Base-by-base conservation (phyloP, 768 basidiomycete species). In the Termitomyces sp. region DNA sequence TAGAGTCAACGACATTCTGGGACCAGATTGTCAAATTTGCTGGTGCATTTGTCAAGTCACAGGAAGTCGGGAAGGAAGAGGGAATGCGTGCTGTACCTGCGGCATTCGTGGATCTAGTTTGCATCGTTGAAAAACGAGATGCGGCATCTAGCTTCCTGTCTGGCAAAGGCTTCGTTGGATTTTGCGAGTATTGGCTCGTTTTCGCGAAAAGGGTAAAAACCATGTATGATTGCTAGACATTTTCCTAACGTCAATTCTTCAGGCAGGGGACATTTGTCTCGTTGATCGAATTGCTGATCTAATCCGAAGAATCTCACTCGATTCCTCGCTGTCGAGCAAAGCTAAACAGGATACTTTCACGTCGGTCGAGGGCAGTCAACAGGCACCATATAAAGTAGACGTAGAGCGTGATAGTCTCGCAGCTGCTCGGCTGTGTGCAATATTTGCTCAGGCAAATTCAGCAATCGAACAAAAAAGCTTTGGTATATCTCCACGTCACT, bases 171-270 rank as follows among this genome's bases (percentile, higher is more conserved):
- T 93, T 88, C 65, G 60, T 82, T 15, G 74, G 75, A 8, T 82
- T 88, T 68, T 91, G 89, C 67, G 88, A 92, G 62, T 84, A 82
- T 55, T 91, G 91, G 85, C 78, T 84, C 63, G 74, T 72, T 20
- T 81, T 91, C 62, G 88, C 90, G 0, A 83, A 81, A 65, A 78
- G 77, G 74, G 91, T 88, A 55, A 31, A n/a, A 18, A 24, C 15
- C 8, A 20, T 31, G 2, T 27, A 6, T 7, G n/a, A n/a, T 52
- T 24, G 2, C 27, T 49, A 27, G 44, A 41, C 55, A 42, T 55
- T 44, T 13, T 44, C 18, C 30, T 51, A 24, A 51, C 41, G 5
- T 45, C 54, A 36, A 11, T 57, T 12, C n/a, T 11, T 22, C 58
- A 86, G 85, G 76, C 71, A 2, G 77, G 79, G 13, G 81, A 86